Evolutionary conservation across 768 basidiomycete genomes (phyloP).

Genomic region (Rhizopogon roseolus): DNA sequence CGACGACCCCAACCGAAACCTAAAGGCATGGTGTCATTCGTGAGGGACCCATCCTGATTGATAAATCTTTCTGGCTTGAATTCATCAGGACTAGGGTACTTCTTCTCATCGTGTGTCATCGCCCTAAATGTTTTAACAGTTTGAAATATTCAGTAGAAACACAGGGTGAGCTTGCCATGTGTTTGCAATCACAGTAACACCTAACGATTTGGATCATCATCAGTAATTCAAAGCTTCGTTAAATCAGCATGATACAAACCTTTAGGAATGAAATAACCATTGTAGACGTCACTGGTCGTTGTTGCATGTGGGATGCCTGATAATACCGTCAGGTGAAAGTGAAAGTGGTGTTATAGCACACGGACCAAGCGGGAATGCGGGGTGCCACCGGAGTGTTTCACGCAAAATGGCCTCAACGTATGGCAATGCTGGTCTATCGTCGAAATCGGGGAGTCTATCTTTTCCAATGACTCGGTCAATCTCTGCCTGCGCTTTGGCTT

Average conservation of each 20-base stretch:
- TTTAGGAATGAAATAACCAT: conserved; percentile 44
- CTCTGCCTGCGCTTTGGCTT: conserved; percentile 1
- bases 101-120: conserved; percentile 7
- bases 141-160: neutral
- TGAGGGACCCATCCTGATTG: conserved; percentile 3
- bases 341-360: neutral
- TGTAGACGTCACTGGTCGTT: conserved; percentile 32
- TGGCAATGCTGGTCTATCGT: conserved; percentile 1
- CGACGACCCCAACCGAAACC: neutral
- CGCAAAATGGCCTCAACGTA: conserved; percentile 3
- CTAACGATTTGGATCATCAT: neutral
- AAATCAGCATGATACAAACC: conserved; percentile 16
- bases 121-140: conserved; percentile 5
- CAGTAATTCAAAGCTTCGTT: too few species aligned
- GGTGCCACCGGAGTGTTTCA: neutral
- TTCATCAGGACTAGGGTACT: conserved; percentile 13
- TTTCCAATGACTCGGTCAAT: conserved; percentile 4
- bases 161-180: neutral
- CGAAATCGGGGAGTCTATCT: conserved; percentile 3
- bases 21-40: neutral
- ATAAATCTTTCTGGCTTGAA: conserved; percentile 31
- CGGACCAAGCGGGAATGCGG: neutral
- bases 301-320: conserved; percentile 16
- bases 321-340: neutral
- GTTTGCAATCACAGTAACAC: neutral